These are phyloP conservation scores for Gossypium davidsonii DNA, from an alignment of 441 rosid species.

Conservation along the genomic window DNA sequence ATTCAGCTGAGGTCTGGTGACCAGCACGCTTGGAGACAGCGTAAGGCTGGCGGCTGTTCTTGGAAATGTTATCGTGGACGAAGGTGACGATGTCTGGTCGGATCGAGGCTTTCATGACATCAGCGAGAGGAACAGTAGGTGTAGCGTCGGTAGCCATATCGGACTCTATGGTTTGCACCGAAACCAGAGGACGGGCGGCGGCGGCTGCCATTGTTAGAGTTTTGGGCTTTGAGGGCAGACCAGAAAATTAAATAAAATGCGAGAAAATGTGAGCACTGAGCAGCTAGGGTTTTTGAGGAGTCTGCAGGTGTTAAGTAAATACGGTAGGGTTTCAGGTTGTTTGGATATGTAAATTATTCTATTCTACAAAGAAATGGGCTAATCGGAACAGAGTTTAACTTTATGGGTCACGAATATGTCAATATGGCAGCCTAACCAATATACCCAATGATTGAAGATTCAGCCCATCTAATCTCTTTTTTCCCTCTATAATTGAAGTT, in stretches of 20 bases:
- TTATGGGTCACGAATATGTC: not conserved
- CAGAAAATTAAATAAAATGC: not conserved
- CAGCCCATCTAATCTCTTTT: not conserved
- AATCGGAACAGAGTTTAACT: not conserved
- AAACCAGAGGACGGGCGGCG: conserved; percentile 52
- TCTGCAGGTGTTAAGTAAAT: not conserved
- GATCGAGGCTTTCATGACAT: conserved; percentile 61
- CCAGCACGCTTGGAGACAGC: conserved; percentile 77
- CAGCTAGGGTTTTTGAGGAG: conserved; percentile 8
- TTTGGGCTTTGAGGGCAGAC: not conserved
- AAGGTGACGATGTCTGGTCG: conserved; percentile 66
- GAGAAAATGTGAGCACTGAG: not conserved
- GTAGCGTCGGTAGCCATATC: conserved; percentile 63
- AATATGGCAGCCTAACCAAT: not conserved
- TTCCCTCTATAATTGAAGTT: too few species aligned
- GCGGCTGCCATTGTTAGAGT: conserved; percentile 22
- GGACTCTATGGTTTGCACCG: conserved; percentile 56
- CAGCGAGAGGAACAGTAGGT: conserved; percentile 46
- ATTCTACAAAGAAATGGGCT: fast-evolving
- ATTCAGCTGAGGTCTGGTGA: conserved; percentile 89
- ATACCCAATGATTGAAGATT: not conserved
- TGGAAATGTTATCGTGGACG: conserved; percentile 63
- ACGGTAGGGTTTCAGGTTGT: not conserved
- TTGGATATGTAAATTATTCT: not conserved
- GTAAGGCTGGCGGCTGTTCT: conserved; percentile 78